A percentile compares a stretch with the other conserved stretches of the same genome.
phyloP scores from a whole-genome alignment of 225 moss, liverwort and hornwort genomes.

The Physcomitrium patens region DNA sequence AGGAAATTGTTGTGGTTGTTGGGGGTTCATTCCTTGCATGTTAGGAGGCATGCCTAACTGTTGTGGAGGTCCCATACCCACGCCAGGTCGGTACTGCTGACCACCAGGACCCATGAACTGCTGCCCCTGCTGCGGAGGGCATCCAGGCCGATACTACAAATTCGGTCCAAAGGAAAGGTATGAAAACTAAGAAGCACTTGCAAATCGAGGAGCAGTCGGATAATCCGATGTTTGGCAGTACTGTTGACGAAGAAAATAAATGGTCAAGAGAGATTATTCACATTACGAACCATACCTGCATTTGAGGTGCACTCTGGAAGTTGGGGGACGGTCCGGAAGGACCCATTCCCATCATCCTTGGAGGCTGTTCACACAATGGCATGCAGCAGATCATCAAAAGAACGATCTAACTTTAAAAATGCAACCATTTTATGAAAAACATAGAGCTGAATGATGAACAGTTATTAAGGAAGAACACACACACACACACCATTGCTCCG shows the following conservation, averaged over 20 bases:
- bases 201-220: background rate
- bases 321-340: constrained; percentile 83
- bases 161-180: background rate
- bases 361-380: constrained; percentile 57
- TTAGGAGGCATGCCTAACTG: constrained; percentile 81
- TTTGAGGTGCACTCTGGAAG: constrained; percentile 83
- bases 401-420: background rate
- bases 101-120: constrained; percentile 82
- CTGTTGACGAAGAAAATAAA: background rate
- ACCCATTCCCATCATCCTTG: constrained; percentile 92
- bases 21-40: constrained; percentile 80
- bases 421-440: background rate
- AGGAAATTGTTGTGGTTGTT: constrained; percentile 72
- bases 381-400: constrained; percentile 2
- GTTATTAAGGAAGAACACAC: constrained; percentile 22
- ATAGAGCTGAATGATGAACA: background rate
- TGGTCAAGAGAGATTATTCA: constrained; percentile 1
- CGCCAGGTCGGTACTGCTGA: constrained; percentile 87
- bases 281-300: constrained; percentile 63
- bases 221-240: background rate
- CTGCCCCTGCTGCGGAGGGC: constrained; percentile 89
- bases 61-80: constrained; percentile 85
- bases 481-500: constrained; percentile 74
- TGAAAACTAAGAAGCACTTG: background rate
- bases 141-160: constrained; percentile 84